Evolutionary conservation across 805 yeast genomes (phyloP).

Genomic region (Maudiozyma saulgeensis): DNA sequence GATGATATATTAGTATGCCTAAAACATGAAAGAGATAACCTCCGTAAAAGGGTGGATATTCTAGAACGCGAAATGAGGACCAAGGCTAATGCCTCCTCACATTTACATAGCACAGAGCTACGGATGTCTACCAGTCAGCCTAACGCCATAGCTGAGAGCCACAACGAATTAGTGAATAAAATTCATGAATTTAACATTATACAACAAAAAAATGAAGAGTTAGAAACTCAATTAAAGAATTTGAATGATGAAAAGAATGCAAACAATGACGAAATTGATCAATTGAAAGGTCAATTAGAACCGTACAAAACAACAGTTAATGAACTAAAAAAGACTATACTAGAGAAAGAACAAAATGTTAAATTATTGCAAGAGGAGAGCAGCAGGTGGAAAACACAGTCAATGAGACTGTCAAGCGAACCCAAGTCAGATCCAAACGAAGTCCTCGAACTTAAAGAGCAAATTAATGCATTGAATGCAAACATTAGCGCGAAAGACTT

Average conservation of each 20-base stretch:
- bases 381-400: slow-evolving; percentile 14
- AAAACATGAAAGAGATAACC: slow-evolving; percentile 5
- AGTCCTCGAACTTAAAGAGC: neutral
- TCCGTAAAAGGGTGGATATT: neutral
- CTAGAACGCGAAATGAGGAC: slow-evolving; percentile 2
- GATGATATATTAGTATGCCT: slow-evolving; percentile 5
- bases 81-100: neutral
- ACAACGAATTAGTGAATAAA: neutral
- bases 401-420: slow-evolving; percentile 11
- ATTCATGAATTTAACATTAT: slow-evolving; percentile 2
- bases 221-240: neutral
- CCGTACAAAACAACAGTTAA: slow-evolving; percentile 1
- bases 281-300: neutral
- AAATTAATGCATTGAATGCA: neutral
- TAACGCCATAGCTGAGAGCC: neutral
- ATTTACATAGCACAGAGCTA: neutral
- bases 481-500: slow-evolving; percentile 14
- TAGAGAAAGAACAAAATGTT: slow-evolving; percentile 18
- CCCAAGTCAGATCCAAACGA: neutral
- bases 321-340: slow-evolving; percentile 3
- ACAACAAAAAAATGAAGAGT: slow-evolving; percentile 1
- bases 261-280: neutral
- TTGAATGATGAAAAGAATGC: neutral
- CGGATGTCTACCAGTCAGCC: neutral
- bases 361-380: slow-evolving; percentile 9